Conservation (phyloP, 306 rosid species). For the Ormosia emarginata region DNA sequence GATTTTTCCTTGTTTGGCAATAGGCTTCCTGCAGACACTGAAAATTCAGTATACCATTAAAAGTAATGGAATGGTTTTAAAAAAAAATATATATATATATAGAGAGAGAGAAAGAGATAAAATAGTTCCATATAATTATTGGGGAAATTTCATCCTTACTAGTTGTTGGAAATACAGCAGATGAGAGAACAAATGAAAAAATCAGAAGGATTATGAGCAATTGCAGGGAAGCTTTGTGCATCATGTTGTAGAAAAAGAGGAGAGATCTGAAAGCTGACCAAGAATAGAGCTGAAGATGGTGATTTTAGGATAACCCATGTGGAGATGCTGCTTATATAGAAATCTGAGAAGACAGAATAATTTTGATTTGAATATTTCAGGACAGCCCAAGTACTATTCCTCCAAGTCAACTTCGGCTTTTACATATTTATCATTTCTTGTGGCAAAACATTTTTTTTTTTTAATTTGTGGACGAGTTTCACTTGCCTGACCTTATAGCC, state of each 20-base stretch:
- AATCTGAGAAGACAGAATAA: background rate
- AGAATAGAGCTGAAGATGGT: background rate
- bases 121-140: background rate
- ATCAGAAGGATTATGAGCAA: conserved; percentile 23
- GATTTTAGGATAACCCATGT: background rate
- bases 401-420: conserved; percentile 25
- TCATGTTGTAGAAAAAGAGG: conserved; percentile 18
- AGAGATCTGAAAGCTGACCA: conserved; percentile 9
- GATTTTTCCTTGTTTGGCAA: conserved; percentile 21
- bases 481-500: background rate
- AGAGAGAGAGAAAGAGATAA: background rate
- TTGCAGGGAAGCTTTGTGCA: conserved; percentile 10
- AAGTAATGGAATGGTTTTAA: background rate
- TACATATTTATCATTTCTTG: background rate
- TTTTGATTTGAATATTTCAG: conserved; percentile 9
- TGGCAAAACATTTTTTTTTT: background rate
- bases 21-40: conserved; percentile 34
- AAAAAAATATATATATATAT: background rate
- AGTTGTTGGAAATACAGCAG: conserved; percentile 27
- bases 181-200: conserved; percentile 24
- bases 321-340: conserved; percentile 25
- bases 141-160: conserved; percentile 29
- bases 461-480: background rate
- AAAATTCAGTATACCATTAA: conserved; percentile 1
- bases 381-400: conserved; percentile 9